phyloP scores from a whole-genome alignment of 352 stramenopile species.

The Peronospora belbahrii region DNA sequence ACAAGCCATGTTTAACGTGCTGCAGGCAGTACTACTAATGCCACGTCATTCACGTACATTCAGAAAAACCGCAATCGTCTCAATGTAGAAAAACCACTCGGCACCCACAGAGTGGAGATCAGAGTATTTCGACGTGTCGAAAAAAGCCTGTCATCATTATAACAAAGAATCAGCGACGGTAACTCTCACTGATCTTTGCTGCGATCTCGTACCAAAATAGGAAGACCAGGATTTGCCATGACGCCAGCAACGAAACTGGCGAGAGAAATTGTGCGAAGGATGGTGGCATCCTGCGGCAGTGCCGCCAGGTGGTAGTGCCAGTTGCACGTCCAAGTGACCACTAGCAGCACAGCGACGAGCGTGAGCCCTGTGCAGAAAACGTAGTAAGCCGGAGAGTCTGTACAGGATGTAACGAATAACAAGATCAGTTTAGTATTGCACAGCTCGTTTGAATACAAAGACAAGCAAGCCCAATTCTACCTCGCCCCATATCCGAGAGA shows the following conservation, averaged over 20 bases:
- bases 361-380: conserved; percentile 50
- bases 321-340: conserved; percentile 46
- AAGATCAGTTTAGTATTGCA: neutral
- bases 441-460: neutral
- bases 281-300: conserved; percentile 18
- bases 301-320: conserved; percentile 36
- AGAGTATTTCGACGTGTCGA: conserved; percentile 42
- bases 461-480: conserved; percentile 10
- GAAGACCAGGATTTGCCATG: conserved; percentile 39
- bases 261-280: conserved; percentile 16
- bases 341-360: conserved; percentile 32
- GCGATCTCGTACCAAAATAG: conserved; percentile 32
- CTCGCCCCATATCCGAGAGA: conserved; percentile 56
- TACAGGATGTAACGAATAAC: neutral
- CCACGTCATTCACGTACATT: conserved; percentile 29
- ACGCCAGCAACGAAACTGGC: conserved; percentile 27
- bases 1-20: neutral
- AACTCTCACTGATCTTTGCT: neutral
- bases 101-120: conserved; percentile 33
- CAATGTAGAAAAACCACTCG: conserved; percentile 56
- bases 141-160: conserved; percentile 31
- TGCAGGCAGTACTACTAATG: neutral
- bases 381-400: conserved; percentile 48
- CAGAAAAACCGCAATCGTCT: conserved; percentile 37
- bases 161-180: conserved; percentile 3